phyloP scores from a whole-genome alignment of 2,329 filamentous ascomycete species.

The Cercospora berteroae region DNA sequence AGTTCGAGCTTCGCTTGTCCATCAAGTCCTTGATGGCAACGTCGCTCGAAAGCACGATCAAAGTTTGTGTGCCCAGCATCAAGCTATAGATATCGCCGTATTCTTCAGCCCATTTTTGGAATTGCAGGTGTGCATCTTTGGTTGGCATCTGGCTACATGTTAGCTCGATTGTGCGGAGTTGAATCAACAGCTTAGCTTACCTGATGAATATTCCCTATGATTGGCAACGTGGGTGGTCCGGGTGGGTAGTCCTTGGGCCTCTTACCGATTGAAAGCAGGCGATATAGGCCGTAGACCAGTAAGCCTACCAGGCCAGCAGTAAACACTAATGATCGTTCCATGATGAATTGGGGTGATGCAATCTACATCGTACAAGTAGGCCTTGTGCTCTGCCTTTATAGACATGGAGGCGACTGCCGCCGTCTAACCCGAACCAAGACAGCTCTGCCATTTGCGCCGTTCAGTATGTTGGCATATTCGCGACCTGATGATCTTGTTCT shows the following conservation, averaged over 20 bases:
- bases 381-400: neutral
- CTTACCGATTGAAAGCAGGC: conserved; percentile 24
- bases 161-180: neutral
- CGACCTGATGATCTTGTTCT: neutral
- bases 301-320: neutral
- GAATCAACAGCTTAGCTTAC: conserved; percentile 1
- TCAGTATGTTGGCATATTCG: neutral
- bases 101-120: conserved; percentile 53
- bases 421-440: neutral
- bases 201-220: conserved; percentile 33
- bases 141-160: conserved; percentile 41
- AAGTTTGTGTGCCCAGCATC: conserved; percentile 49
- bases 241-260: conserved; percentile 28
- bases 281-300: conserved; percentile 15
- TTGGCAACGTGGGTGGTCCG: conserved; percentile 31
- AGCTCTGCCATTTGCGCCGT: neutral
- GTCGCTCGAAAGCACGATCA: conserved; percentile 50
- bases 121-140: conserved; percentile 46
- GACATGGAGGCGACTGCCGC: neutral
- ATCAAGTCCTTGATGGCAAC: conserved; percentile 48
- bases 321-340: conserved; percentile 2
- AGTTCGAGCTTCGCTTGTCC: conserved; percentile 28
- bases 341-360: neutral
- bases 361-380: neutral
- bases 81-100: conserved; percentile 54